Evolutionary conservation across 2,329 filamentous ascomycete genomes (phyloP).

Genomic region (Venturia oleaginea): DNA sequence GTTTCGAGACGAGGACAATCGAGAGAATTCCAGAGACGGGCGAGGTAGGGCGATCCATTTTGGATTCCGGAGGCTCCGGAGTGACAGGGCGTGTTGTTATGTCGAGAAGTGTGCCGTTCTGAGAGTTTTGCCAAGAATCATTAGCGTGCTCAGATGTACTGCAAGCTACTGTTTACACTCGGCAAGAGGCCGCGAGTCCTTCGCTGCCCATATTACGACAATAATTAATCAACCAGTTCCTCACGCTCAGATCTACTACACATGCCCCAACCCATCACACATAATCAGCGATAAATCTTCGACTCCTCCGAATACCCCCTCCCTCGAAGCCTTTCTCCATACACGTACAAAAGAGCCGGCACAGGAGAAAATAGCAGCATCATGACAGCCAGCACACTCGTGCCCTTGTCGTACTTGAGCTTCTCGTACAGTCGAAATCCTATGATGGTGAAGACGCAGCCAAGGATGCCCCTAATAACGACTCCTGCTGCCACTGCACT

Average conservation of each 20-base stretch:
- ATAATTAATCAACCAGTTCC: too few relatives aligned
- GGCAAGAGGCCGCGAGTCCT: too few relatives aligned
- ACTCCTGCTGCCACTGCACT: constrained; percentile 12
- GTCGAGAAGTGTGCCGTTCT: too few relatives aligned
- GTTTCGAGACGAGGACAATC: too few relatives aligned
- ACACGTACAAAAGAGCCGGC: constrained; percentile 44
- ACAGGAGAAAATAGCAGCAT: constrained; percentile 35
- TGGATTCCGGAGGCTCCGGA: too few relatives aligned
- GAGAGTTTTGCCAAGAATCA: too few relatives aligned
- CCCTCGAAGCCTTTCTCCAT: constrained; percentile 36
- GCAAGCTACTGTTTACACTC: too few relatives aligned
- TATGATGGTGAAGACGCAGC: constrained; percentile 35
- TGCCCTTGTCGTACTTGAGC: constrained; percentile 34
- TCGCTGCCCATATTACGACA: too few relatives aligned
- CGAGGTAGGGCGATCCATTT: too few relatives aligned
- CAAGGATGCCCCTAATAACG: background rate
- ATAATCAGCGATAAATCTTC: background rate
- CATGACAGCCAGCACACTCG: constrained; percentile 29
- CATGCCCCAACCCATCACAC: background rate
- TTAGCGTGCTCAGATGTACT: too few relatives aligned
- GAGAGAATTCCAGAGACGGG: too few relatives aligned
- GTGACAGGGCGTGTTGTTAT: too few relatives aligned
- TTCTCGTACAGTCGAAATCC: constrained; percentile 31
- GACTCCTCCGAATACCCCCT: constrained; percentile 24
- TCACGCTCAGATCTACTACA: background rate